Evolutionary conservation across 345 rosid genomes (phyloP).

Genomic region (Sisymbrium altissimum): DNA sequence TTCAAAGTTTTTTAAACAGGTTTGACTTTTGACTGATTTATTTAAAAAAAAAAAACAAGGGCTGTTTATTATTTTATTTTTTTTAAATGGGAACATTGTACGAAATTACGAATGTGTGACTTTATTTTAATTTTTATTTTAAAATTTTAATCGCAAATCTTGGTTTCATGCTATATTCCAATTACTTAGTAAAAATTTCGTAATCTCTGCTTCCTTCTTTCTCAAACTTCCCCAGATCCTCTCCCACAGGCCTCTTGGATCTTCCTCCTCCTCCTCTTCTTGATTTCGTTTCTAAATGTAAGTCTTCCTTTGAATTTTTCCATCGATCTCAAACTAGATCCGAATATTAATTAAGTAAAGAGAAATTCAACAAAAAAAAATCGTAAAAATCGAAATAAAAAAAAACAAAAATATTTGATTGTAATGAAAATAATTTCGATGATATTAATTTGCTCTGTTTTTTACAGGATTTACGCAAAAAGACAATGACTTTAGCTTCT

Average conservation of each 20-base stretch:
- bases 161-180: neutral
- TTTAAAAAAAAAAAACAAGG: too few relatives aligned
- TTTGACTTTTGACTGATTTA: too few relatives aligned
- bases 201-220: neutral
- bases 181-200: neutral
- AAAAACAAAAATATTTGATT: neutral
- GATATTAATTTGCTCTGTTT: neutral
- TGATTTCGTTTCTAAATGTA: constrained; percentile 7
- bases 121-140: too few relatives aligned
- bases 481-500: constrained; percentile 50
- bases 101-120: too few relatives aligned
- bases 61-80: too few relatives aligned
- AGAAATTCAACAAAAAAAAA: neutral
- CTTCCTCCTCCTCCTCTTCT: neutral
- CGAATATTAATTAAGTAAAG: neutral
- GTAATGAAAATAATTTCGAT: neutral
- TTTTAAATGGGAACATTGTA: too few relatives aligned
- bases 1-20: too few relatives aligned
- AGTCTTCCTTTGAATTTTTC: neutral
- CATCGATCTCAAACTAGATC: constrained; percentile 7
- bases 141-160: neutral
- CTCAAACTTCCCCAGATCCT: neutral
- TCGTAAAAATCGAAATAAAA: neutral
- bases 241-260: neutral
- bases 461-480: neutral